phyloP scores from a whole-genome alignment of 176 grass and related monocot species.

The Musa troglodytarum region DNA sequence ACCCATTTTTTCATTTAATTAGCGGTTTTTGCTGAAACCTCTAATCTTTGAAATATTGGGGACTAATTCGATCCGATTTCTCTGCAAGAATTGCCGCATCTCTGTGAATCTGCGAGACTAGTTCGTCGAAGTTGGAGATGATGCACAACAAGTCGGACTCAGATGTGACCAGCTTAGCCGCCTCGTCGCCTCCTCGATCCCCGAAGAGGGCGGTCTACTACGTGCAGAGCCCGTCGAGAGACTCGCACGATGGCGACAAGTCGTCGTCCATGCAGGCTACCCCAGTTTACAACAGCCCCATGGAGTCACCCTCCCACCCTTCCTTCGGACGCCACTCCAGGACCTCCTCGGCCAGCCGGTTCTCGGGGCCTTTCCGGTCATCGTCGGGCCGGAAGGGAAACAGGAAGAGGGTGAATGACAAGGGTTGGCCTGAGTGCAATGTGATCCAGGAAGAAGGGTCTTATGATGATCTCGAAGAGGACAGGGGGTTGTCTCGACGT shows the following conservation, averaged over 20 bases:
- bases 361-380: constrained; percentile 58
- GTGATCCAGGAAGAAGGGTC: constrained; percentile 55
- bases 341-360: constrained; percentile 67
- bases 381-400: constrained; percentile 23
- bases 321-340: constrained; percentile 70
- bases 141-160: constrained; percentile 8
- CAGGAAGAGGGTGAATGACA: constrained; percentile 28
- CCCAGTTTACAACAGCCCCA: constrained; percentile 80
- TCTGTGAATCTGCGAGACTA: background rate
- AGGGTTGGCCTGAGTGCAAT: constrained; percentile 60
- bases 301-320: constrained; percentile 69
- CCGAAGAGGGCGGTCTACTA: constrained; percentile 11
- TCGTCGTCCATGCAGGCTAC: constrained; percentile 55
- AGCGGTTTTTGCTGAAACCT: too few relatives aligned
- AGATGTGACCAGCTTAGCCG: constrained; percentile 6
- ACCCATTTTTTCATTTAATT: background rate
- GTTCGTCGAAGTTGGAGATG: background rate
- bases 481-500: constrained; percentile 31
- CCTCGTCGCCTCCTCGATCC: constrained; percentile 9
- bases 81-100: background rate
- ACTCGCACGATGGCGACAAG: constrained; percentile 19
- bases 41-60: background rate
- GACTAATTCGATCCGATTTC: background rate
- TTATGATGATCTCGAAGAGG: constrained; percentile 38
- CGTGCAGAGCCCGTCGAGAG: constrained; percentile 13